These are phyloP conservation scores for Pyrenochaeta sp. DNA, from an alignment of 2,329 filamentous ascomycete genomes.

Conservation along the genomic window DNA sequence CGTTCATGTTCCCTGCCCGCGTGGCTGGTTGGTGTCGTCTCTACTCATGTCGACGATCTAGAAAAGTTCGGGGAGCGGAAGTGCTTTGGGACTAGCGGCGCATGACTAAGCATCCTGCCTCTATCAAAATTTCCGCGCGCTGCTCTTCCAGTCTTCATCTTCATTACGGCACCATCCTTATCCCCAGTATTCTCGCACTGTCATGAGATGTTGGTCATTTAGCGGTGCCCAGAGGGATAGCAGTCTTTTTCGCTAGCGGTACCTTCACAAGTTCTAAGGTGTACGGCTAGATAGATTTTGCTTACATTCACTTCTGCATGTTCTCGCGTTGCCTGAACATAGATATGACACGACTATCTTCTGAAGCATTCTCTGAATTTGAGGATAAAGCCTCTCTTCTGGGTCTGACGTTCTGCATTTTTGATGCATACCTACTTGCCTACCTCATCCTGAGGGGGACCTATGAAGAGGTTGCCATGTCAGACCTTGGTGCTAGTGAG, in stretches of 20 bases:
- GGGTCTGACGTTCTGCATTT: too few relatives aligned
- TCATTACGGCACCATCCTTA: slow-evolving; percentile 80
- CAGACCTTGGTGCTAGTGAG: too few relatives aligned
- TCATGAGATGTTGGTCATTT: slow-evolving; percentile 83
- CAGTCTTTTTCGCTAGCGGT: slow-evolving; percentile 99
- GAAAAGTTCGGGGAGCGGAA: slow-evolving; percentile 42
- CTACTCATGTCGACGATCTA: slow-evolving; percentile 14
- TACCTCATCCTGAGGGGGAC: too few relatives aligned
- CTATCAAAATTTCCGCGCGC: slow-evolving; percentile 28
- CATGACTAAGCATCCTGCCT: slow-evolving; percentile 20
- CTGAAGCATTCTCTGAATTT: too few relatives aligned
- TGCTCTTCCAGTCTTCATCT: slow-evolving; percentile 48
- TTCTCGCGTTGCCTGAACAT: too few relatives aligned
- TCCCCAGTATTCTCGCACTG: slow-evolving; percentile 78
- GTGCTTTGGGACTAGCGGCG: slow-evolving; percentile 37
- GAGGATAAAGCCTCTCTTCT: neutral
- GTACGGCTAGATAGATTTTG: slow-evolving; percentile 98
- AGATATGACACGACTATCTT: too few relatives aligned
- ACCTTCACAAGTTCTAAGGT: slow-evolving; percentile 78
- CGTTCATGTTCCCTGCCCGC: slow-evolving; percentile 48
- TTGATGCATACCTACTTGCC: too few relatives aligned
- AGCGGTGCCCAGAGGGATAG: slow-evolving; percentile 82
- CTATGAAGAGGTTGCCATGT: too few relatives aligned
- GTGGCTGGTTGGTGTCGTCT: slow-evolving; percentile 14
- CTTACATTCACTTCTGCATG: slow-evolving; percentile 65